Base-by-base conservation (phyloP, 495 filamentous ascomycete genomes). In the Apiosordaria backusii region DNA sequence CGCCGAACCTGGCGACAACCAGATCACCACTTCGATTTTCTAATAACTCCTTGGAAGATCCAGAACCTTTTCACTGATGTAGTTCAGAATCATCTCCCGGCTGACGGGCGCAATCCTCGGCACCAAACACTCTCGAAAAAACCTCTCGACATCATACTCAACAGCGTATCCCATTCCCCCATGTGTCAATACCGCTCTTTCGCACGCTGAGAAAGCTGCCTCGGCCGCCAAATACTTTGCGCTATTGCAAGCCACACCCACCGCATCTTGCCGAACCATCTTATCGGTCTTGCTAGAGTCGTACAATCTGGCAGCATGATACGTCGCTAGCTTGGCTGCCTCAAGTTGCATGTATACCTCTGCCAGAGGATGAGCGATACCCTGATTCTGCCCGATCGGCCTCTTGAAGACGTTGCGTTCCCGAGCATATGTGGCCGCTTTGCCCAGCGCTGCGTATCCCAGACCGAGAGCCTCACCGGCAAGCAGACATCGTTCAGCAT, bases 191-290 rank as follows among this genome's bases (percentile, higher is more conserved):
- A 89, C 85, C 6, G 87, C 87, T 29, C 85, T 78, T 74, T 92
- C 90, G 75, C 90, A 93, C 4, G 90, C 89, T 50, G 79, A 84
- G 70, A 90, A 92, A 1, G 88, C 89, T 24, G 90, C 90, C 69
- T 94, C 90, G 0, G 90, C 90, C 4, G 91, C 90, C 53, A 94
- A 71, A 70, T 91, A 92, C 75, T 92, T 93, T 10, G 90, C 89
- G 50, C 83, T 86, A 72, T 92, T 94, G 64, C 85, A 87, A 6
- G 89, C 90, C 1, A 92, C 86, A 0, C 90, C 90, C 13, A 94
- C 83, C 13, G 82, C 80, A 60, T 89, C 82, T 69, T 85, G 82
- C 6, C 81, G 86, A 26, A 90, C 82, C 2, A 78, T 80, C 4
- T 68, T 62, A 65, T 90, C 87, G n/a, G 71, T 78, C 65, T 60